These are phyloP conservation scores for Tetraselmis striata DNA, from an alignment of 139 green algal species.

Conservation along the genomic window DNA sequence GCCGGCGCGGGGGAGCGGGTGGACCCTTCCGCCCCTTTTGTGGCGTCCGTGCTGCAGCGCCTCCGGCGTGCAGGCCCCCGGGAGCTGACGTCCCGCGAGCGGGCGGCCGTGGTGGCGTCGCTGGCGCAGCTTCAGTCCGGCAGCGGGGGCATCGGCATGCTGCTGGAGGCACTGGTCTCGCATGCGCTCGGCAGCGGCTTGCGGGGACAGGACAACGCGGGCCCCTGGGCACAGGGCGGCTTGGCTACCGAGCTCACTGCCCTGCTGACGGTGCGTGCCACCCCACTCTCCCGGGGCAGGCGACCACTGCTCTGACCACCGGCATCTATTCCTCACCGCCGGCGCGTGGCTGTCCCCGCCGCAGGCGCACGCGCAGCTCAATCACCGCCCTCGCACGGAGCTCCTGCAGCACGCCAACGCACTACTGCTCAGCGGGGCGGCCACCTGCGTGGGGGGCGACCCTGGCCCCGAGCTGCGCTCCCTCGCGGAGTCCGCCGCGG, in stretches of 20 bases:
- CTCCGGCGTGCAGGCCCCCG: neutral
- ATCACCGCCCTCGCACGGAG: neutral
- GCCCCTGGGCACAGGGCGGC: no score
- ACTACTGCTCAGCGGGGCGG: neutral
- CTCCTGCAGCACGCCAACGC: neutral
- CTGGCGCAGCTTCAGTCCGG: neutral
- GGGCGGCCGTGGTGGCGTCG: neutral
- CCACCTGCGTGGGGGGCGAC: neutral
- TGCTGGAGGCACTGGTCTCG: neutral
- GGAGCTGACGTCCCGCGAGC: neutral
- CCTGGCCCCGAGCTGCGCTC: neutral
- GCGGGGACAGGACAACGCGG: no score
- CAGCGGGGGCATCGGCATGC: neutral
- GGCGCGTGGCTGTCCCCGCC: neutral
- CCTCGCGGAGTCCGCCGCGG: neutral
- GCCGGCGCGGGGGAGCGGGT: neutral
- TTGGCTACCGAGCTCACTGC: neutral
- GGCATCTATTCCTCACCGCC: neutral
- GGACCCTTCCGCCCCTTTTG: neutral
- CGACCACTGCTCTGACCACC: neutral
- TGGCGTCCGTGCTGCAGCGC: neutral
- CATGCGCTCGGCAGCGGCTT: neutral
- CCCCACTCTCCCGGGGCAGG: neutral
- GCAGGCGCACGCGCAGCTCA: neutral
- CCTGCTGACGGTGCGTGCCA: neutral